Evolutionary conservation across 345 rosid genomes (phyloP), one percentile per base, ranked within the genome.

Genomic region (Salix suchowensis): DNA sequence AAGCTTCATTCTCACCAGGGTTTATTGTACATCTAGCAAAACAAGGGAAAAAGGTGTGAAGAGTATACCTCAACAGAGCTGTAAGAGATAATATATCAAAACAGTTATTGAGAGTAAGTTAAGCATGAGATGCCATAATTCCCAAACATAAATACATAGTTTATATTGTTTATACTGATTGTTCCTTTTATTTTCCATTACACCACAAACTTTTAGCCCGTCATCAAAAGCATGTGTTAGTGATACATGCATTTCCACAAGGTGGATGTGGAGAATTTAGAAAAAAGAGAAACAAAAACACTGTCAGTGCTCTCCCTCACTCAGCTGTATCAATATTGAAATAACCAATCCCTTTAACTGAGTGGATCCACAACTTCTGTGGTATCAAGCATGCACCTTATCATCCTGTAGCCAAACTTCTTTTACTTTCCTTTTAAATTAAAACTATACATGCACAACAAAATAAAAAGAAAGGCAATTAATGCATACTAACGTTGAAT

Each of bases 1-100:
- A 71, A 3, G 95, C 95, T 84, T 93, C 98, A 78, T 93, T 96
- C 87, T 96, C 99, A 6, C 98, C 92, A 30, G 99, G 98, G 82
- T 92, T 93, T 71, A 96, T 89, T 40, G 99, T 96, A 83, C 99
- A 96, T 74, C 98, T 96, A 82, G 54, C 79, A 83, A 80, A 67
- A 76, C 6, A 36, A n/a, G 77, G 83, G 76, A 65, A 68, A 67
- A 61, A 66, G 1, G 50, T 21, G 15, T 40, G 23, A 67, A 16
- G 23, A 65, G 19, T 32, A 30, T 21, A 48, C 5, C 13, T 74
- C 36, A 46, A 64, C 30, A 13, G 36, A 18, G 21, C 21, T 48
- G 21, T 58, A 14, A 71, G 61, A 21, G 6, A 42, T 40, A 24
- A 65, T 42, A 58, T 21, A n/a, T 42, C 50, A 42, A 24, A 65